Conservation (phyloP, 2,329 filamentous ascomycete genomes). For the Monilinia aucupariae region DNA sequence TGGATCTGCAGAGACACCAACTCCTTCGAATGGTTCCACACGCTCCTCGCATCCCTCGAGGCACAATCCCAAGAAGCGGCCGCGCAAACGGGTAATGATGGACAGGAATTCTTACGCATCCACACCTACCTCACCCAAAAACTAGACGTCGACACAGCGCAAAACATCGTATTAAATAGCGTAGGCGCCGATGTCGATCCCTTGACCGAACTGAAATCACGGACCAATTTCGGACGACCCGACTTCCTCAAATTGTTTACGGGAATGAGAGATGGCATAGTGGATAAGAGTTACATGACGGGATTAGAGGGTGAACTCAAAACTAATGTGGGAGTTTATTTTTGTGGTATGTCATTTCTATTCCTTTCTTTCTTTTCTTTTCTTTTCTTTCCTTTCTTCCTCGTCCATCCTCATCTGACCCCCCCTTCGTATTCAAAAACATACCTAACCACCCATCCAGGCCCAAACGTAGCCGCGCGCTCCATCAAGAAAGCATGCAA, state of each 20-base stretch:
- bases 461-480: conserved; percentile 53
- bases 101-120: conserved; percentile 86
- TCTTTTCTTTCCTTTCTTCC: conserved; percentile 33
- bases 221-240: conserved; percentile 92
- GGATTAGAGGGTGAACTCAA: conserved; percentile 70
- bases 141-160: conserved; percentile 83
- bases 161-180: conserved; percentile 95
- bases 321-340: conserved; percentile 94
- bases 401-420: not conserved
- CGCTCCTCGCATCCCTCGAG: conserved; percentile 84
- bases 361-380: conserved; percentile 37
- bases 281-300: conserved; percentile 77
- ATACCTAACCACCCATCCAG: conserved; percentile 23
- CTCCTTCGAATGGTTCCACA: conserved; percentile 99
- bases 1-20: conserved; percentile 96
- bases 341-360: conserved; percentile 74
- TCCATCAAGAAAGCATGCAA: conserved; percentile 81
- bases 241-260: conserved; percentile 78
- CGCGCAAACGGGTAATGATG: conserved; percentile 59
- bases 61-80: conserved; percentile 70
- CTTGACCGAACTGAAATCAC: conserved; percentile 79
- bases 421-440: not conserved
- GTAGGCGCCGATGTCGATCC: conserved; percentile 86
- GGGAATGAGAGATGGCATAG: conserved; percentile 81
- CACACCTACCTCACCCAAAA: conserved; percentile 96